Base-by-base conservation (phyloP, 1,284 basidiomycete species). In the Trichosporon sp. region DNA sequence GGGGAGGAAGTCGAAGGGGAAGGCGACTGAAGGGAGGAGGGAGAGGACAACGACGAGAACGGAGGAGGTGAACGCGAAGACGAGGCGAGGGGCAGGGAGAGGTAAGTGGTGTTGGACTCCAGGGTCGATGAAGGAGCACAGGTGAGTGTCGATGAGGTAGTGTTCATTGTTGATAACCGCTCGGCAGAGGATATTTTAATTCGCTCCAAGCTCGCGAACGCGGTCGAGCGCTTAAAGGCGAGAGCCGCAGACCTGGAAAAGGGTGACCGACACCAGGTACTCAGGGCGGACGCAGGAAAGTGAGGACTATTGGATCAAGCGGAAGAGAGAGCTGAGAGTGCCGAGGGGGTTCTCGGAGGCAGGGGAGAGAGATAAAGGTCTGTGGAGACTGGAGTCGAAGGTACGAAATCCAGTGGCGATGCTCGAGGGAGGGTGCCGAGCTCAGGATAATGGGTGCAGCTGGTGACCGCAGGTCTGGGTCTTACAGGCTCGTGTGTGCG, bases 351-450 rank as follows among this genome's bases (percentile, higher is more conserved):
- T 60, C 2, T 60, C 56, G 29, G 56, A 31, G 44, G 27, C 18
- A 60, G 29, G 29, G 18, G 29, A 29, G 27, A 11, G 29, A 18
- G 27, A 23, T 31, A 11, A 15, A 32, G 56, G 29, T 29, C 18
- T 31, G 56, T n/a, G 29, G 29, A 31, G 56, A 60, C 56, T 11
- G 27, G 27, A 31, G 56, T 60, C 9, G 56, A 60, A 31, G 56
- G 56, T 60, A 60, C 27, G 56, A 60, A n/a, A 60, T 32, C 13
- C 56, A n/a, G 56, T 60, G 56, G 56, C 56, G 56, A 60, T 60
- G 56, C 56, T 31, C 23, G 18, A 60, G 56, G 56, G n/a, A 60
- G 27, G 56, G 56, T 32, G 13, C 56, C 56, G 27, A 60, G 29
- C 56, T 60, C 27, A 15, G 27, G 56, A 60, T 11, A n/a, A 32